Conservation (phyloP, 139 green algal species). For the Micromonas commoda region DNA sequence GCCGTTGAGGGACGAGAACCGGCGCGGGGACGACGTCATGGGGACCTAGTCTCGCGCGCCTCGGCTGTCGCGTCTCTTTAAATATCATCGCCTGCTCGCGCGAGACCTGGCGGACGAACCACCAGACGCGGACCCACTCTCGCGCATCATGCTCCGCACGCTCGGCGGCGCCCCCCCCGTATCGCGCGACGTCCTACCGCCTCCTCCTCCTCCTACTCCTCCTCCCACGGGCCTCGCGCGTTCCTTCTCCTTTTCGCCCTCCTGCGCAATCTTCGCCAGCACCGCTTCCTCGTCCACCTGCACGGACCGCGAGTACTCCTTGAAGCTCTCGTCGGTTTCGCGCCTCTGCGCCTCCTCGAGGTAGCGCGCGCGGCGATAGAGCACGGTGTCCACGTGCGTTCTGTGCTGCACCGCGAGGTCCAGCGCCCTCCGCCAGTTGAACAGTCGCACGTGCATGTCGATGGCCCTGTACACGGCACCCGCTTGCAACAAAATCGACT, state of each 20-base stretch:
- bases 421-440: constrained; percentile 47
- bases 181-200: not conserved
- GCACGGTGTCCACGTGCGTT: constrained; percentile 63
- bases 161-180: no score
- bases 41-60: not conserved
- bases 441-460: constrained; percentile 62
- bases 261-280: constrained; percentile 46
- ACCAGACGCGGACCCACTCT: no score
- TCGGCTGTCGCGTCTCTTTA: not conserved
- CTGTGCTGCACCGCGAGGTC: constrained; percentile 62
- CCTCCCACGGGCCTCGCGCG: no score
- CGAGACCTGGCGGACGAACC: no score
- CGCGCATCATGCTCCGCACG: no score
- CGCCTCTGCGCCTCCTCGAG: not conserved
- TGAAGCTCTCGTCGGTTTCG: constrained; percentile 45
- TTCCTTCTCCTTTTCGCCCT: constrained; percentile 46
- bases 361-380: constrained; percentile 44
- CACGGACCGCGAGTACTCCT: constrained; percentile 23
- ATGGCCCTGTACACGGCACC: constrained; percentile 67
- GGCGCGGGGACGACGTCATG: not conserved
- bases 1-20: no score
- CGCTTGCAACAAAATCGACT: constrained; percentile 66
- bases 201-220: not conserved
- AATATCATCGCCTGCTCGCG: no score
- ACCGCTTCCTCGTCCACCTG: constrained; percentile 38